phyloP scores from a whole-genome alignment of 345 rosid genomes.

The Salix brachista region DNA sequence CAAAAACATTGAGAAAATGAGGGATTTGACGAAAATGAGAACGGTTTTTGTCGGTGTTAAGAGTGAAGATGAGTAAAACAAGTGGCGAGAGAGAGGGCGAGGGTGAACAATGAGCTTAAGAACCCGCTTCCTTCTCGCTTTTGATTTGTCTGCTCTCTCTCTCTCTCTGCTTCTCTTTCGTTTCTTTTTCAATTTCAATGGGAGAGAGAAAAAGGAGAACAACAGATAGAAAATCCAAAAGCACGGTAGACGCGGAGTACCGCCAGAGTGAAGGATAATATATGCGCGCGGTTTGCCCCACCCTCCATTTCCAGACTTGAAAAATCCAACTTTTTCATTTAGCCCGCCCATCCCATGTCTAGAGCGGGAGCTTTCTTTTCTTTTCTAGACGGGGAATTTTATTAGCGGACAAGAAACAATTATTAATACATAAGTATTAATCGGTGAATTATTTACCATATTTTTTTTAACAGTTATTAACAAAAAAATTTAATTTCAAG shows the following conservation, averaged over 20 bases:
- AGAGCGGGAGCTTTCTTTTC: too few relatives aligned
- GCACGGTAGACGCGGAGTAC: slow-evolving; percentile 43
- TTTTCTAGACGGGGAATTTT: too few relatives aligned
- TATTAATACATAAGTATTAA: too few relatives aligned
- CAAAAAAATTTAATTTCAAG: too few relatives aligned
- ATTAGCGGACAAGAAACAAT: too few relatives aligned
- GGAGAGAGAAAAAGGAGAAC: not conserved
- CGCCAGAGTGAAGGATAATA: slow-evolving; percentile 20
- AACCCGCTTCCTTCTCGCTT: not conserved
- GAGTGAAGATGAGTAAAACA: not conserved
- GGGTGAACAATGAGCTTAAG: not conserved
- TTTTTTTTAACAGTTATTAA: too few relatives aligned
- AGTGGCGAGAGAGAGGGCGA: not conserved
- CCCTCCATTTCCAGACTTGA: too few relatives aligned
- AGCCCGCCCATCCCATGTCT: too few relatives aligned
- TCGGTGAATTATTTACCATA: too few relatives aligned
- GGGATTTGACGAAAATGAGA: not conserved
- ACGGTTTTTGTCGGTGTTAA: not conserved
- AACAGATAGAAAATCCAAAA: slow-evolving; percentile 16
- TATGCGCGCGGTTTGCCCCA: not conserved
- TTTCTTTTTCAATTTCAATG: not conserved
- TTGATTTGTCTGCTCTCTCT: too few relatives aligned
- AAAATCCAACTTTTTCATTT: too few relatives aligned
- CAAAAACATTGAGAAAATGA: not conserved
- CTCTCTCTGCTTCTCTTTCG: not conserved